Evolutionary conservation across 495 filamentous ascomycete species (phyloP), one percentile per base, ranked within the genome.

Genomic region (Mycothermus thermophilus): DNA sequence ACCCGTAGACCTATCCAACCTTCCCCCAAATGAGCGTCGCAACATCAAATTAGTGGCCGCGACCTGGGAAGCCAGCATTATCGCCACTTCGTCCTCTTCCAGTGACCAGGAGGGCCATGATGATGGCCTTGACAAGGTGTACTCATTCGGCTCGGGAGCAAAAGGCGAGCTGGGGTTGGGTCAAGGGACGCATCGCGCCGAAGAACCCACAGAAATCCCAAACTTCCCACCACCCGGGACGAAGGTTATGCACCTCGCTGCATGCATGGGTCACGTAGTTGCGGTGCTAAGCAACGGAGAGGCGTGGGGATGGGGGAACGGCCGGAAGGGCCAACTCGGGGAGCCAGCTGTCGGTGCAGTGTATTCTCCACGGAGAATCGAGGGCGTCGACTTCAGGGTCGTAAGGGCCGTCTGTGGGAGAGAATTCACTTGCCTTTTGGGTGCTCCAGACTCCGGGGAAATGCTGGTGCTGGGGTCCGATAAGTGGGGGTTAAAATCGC

Each of bases 291-390:
- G 66, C 18, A 78, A 78, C 51, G 87, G 85, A 2, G 64, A 78
- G 1, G 77, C 79, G 1, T 94, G 78, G 53, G 90, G 87, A 2
- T 95, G 90, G 90, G 90, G 90, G 2, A 77, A 64, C 41, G 74
- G 75, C 5, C 66, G 85, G 18, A 86, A 93, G 58, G 85, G 85
- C 0, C 87, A 96, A 51, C 54, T 96, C 0, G 85, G 83, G 4
- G 28, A 22, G 12, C 44, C 63, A 8, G 51, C 58, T 1, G 55
- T 44, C 8, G 62, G 42, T 0, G 59, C 75, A 19, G 55, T 77
- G 5, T 67, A 59, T 54, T 40, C 41, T 15, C 87, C 88, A 8
- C 59, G 64, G 3, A 71, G 60, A 49, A 62, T 95, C 23, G 43
- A 51, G 16, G 61, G 46, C n/a, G 54, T 71, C 31, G 51, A 37